A percentile compares a stretch with the other conserved stretches of the same genome.
Evolutionary conservation across 495 filamentous ascomycete genomes (phyloP).

Genomic region (Penicillium bovifimosum): DNA sequence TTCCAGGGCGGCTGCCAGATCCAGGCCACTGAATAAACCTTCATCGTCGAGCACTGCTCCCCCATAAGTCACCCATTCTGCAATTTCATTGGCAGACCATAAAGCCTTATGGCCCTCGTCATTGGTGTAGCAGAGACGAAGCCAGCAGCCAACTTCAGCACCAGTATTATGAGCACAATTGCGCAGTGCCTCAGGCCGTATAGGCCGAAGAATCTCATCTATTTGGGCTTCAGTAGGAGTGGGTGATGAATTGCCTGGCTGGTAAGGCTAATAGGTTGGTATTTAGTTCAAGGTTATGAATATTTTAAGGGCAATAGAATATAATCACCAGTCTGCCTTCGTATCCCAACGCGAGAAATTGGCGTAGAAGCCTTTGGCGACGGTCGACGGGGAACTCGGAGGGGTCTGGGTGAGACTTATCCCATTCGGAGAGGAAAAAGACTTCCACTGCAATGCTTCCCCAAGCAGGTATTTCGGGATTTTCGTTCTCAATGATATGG

Average conservation of each 20-base stretch:
- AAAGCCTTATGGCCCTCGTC: neutral
- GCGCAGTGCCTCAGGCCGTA: neutral
- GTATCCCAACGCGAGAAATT: slow-evolving; percentile 2
- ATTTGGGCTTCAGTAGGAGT: slow-evolving; percentile 3
- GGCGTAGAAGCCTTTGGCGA: slow-evolving; percentile 5
- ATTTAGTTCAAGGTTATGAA: too few species aligned
- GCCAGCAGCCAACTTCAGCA: neutral
- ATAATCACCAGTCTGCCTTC: neutral
- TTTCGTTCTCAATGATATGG: neutral
- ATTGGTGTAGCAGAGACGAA: slow-evolving; percentile 4
- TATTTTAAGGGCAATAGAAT: neutral
- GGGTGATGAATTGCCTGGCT: neutral
- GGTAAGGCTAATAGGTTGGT: slow-evolving; percentile 1
- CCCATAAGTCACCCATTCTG: neutral
- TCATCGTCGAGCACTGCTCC: slow-evolving; percentile 3
- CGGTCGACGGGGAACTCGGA: slow-evolving; percentile 2
- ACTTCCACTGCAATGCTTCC: neutral
- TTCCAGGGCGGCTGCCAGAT: slow-evolving; percentile 4
- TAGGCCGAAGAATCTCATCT: slow-evolving; percentile 3
- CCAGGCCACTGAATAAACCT: neutral
- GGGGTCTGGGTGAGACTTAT: neutral
- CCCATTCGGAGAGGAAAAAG: slow-evolving; percentile 4
- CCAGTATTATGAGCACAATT: neutral
- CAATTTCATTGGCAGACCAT: neutral
- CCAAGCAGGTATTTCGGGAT: slow-evolving; percentile 4